Base-by-base conservation (phyloP, 768 basidiomycete genomes). In the Cantharellus anzutake region DNA sequence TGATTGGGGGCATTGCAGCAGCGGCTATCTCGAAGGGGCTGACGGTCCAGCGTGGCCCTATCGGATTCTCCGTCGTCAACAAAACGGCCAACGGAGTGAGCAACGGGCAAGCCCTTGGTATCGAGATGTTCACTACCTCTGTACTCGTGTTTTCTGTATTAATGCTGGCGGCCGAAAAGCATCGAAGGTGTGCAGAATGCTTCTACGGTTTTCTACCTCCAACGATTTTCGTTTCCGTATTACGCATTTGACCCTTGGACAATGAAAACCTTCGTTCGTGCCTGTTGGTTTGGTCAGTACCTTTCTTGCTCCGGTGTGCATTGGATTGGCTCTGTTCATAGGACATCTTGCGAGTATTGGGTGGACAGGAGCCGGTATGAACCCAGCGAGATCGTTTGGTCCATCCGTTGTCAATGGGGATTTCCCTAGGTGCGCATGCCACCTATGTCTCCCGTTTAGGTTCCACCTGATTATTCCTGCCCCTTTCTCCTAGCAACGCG, bases 141-240 rank as follows among this genome's bases (percentile, higher is more conserved):
- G 53, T 59, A 59, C 59, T 64, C 14, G 63, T 64, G 29, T 58
- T 64, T 37, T 50, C 63, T 2, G 63, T 64, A 11, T 35, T 55
- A 7, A 55, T 84, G 81, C 68, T 84, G 35, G 83, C 83, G 3
- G 80, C 79, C 14, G 83, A 84, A 69, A 84, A 84, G 68, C 82
- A 83, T 64, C 44, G 44, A 11, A 29, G 44, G 44, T 48, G 70
- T 72, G 37, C 72, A 55, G 4, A 64, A 82, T 1, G 79, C 82
- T 0, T 81, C 83, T 64, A 82, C 82, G 20, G 83, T 83, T n/a
- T 80, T 81, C 62, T 51, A 70, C 65, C 16, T 39, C n/a, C 14
- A 5, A 48, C 50, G 20, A 29, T 29, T 29, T 29, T 29, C 20
- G 20, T 29, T 29, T 29, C 20, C 20, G 20, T 29, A 29, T 29